Evolutionary conservation across 768 basidiomycete genomes (phyloP), one percentile per base, ranked within the genome.

Genomic region (Holtermannia corniformis): DNA sequence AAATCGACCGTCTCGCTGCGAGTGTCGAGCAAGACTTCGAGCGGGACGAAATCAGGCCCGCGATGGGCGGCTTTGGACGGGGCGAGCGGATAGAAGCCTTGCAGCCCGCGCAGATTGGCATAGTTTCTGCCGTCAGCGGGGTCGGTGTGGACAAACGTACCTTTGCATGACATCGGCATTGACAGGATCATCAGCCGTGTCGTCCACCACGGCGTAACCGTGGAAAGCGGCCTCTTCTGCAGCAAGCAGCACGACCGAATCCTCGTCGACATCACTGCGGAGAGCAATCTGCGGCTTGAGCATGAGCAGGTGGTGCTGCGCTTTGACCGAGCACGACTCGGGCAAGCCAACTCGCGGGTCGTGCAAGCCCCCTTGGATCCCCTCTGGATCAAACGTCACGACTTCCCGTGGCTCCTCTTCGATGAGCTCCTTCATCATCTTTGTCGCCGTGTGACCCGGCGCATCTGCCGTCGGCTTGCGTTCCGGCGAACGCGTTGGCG

Each of bases 221-320:
- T 85, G 83, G 52, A 90, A 74, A 58, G 84, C 86, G 5, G 85
- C 82, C 60, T 87, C 84, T 27, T 85, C 80, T 23, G 90, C 85
- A 14, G 88, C 83, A 4, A 86, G 69, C 21, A 93, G 79, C 46
- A 86, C 79, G 25, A 82, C 80, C 1, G 83, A 78, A 51, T 68
- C 57, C 16, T 80, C 80, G 25, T 76, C 72, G 16, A 76, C 68
- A 37, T 83, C 80, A 55, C 82, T 85, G 19, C 80, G 77, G 23
- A 95, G 74, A 10, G 89, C 81, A 48, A 97, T 80, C 65, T 97
- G 92, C 12, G 92, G 90, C 63, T 91, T 91, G 54, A 93, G 74
- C 27, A 96, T 77, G n/a, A 90, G 76, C 64, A 86, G 85, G 64
- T 90, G 81, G 41, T 82, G 81, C 60, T 85, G 85, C 2, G 64